phyloP scores from a whole-genome alignment of 164 flowering plant species.

The Taxillus chinensis region DNA sequence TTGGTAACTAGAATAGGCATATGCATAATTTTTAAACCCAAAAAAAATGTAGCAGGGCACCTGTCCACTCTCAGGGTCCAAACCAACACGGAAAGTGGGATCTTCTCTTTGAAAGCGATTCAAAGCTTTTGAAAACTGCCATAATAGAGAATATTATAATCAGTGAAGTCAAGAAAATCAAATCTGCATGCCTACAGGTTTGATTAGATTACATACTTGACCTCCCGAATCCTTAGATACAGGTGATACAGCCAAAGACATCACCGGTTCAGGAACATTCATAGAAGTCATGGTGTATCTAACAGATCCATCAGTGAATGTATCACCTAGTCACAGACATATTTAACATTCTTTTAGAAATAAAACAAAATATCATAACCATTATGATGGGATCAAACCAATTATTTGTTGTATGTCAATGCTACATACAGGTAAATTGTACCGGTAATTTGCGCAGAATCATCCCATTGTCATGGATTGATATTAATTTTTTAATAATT shows the following conservation, averaged over 20 bases:
- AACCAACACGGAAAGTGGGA: slow-evolving; percentile 98
- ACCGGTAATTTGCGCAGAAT: too few relatives aligned
- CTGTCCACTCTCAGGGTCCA: slow-evolving; percentile 98
- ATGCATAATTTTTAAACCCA: neutral
- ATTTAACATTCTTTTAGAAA: too few relatives aligned
- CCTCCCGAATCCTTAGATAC: slow-evolving; percentile 96
- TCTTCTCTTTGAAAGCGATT: slow-evolving; percentile 98
- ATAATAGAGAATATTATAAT: slow-evolving; percentile 9
- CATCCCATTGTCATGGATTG: too few relatives aligned
- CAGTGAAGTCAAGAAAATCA: neutral
- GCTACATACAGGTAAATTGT: too few relatives aligned
- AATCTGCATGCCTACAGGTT: neutral
- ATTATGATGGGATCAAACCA: too few relatives aligned
- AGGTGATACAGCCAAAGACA: slow-evolving; percentile 96
- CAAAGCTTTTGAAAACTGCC: slow-evolving; percentile 94
- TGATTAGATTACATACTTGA: slow-evolving; percentile 44
- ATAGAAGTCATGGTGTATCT: slow-evolving; percentile 97
- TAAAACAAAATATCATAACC: neutral
- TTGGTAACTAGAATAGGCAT: neutral
- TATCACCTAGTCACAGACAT: slow-evolving; percentile 56
- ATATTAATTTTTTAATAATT: too few relatives aligned
- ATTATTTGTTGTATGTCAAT: too few relatives aligned
- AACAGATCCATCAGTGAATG: slow-evolving; percentile 92
- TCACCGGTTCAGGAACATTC: slow-evolving; percentile 99
- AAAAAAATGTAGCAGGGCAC: slow-evolving; percentile 23